Conservation (phyloP, 805 yeast species). For the Wickerhamiella bombiphila region DNA sequence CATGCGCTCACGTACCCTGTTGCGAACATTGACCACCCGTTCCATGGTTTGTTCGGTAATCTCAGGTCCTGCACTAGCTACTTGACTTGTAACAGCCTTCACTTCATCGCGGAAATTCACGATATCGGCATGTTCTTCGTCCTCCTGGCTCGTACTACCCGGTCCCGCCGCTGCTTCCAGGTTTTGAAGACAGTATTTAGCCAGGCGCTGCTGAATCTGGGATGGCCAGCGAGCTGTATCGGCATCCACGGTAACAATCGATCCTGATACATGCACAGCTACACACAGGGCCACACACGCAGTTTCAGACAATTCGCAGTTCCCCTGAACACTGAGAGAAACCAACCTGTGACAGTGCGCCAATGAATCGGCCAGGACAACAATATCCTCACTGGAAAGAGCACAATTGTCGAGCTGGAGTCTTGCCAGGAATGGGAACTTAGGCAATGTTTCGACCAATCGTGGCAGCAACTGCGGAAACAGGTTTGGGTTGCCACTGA, state of each 20-base stretch:
- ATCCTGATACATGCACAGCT: conserved; percentile 49
- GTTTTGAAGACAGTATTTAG: conserved; percentile 68
- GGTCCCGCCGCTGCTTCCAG: conserved; percentile 31
- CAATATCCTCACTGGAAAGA: conserved; percentile 39
- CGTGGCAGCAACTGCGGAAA: conserved; percentile 49
- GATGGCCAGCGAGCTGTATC: conserved; percentile 50
- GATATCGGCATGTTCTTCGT: conserved; percentile 11
- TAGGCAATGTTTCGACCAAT: conserved; percentile 51
- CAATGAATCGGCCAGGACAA: conserved; percentile 49
- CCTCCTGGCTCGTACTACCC: neutral
- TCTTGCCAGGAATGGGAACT: conserved; percentile 47
- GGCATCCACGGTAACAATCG: conserved; percentile 54
- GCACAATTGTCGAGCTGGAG: conserved; percentile 60
- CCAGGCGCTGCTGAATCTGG: conserved; percentile 52
- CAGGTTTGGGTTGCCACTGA: conserved; percentile 52
- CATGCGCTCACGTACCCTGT: conserved; percentile 12
- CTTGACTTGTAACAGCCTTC: conserved; percentile 6
- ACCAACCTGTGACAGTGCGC: conserved; percentile 53
- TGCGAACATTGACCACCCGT: conserved; percentile 13
- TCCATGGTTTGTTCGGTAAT: conserved; percentile 5
- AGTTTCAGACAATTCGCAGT: conserved; percentile 39
- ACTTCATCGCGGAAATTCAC: conserved; percentile 12
- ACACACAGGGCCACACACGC: conserved; percentile 52
- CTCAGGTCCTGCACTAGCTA: conserved; percentile 4
- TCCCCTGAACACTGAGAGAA: conserved; percentile 57